Evolutionary conservation across 768 basidiomycete species (phyloP).

Genomic region (Cytidiella melzeri): DNA sequence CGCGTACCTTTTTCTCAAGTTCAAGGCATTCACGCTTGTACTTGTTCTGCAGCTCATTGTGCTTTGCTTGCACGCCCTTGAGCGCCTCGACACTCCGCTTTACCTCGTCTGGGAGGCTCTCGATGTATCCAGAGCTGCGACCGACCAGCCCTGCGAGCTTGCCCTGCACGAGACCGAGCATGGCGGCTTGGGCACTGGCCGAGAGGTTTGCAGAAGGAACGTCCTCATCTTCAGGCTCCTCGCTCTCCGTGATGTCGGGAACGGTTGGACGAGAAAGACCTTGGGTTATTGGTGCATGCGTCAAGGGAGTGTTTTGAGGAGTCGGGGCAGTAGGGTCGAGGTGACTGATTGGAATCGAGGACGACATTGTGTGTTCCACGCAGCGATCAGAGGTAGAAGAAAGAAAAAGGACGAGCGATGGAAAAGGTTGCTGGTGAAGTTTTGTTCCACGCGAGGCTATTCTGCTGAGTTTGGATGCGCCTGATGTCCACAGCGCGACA

Average conservation of each 20-base stretch:
- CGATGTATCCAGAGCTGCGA: slow-evolving; percentile 92
- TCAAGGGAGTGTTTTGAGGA: slow-evolving; percentile 88
- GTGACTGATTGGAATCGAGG: slow-evolving; percentile 55
- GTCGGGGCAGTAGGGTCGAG: slow-evolving; percentile 79
- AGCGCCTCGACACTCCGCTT: slow-evolving; percentile 85
- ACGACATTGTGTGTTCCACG: slow-evolving; percentile 45
- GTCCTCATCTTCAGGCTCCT: slow-evolving; percentile 48
- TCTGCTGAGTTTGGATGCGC: too few species aligned
- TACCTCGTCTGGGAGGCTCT: slow-evolving; percentile 74
- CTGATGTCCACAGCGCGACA: too few species aligned
- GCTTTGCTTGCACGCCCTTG: slow-evolving; percentile 91
- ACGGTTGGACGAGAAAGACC: slow-evolving; percentile 85
- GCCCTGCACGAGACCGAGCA: slow-evolving; percentile 84
- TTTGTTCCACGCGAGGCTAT: neutral
- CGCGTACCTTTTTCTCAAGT: slow-evolving; percentile 86
- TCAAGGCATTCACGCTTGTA: slow-evolving; percentile 94
- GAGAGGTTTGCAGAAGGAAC: slow-evolving; percentile 16
- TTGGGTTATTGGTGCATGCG: slow-evolving; percentile 69
- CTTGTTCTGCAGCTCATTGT: slow-evolving; percentile 85
- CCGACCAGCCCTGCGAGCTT: slow-evolving; percentile 83
- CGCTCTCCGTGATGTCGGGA: slow-evolving; percentile 81
- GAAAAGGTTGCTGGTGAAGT: neutral
- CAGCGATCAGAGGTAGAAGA: slow-evolving; percentile 10
- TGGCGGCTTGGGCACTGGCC: slow-evolving; percentile 50
- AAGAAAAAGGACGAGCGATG: neutral